Base-by-base conservation (phyloP, 78 protist species). In the Cavenderia fasciculata region DNA sequence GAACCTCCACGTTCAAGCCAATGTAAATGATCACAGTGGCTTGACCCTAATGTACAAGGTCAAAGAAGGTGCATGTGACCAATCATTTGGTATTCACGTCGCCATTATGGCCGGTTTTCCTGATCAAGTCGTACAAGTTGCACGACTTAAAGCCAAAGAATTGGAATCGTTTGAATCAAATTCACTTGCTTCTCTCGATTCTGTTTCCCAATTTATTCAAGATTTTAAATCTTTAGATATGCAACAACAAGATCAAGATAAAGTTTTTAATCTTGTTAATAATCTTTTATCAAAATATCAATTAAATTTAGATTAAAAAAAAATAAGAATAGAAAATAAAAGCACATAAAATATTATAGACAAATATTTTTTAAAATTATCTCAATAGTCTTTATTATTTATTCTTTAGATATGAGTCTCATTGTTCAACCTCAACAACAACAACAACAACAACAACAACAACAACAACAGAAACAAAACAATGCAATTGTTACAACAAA, bases 21-120 rank as follows among this genome's bases (percentile, higher is more conserved):
- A 66, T 76, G 84, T 79, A 2, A 46, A 66, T 0, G 82, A 59
- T 43, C 34, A 65, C 18, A 36, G 71, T 38, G 54, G 38, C 31
- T 47, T 96, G 41, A 86, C 93, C 23, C 33, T 94, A 31, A 82
- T 90, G 18, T 96, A 79, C n/a, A 96, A 93, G 29, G 95, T 97
- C n/a, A 27, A 69, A 29, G 29, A 54, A 14, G 98, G 98, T n/a
- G 82, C 97, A 27, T 96, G 97, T 71, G 96, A 94, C 33, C 97
- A 74, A 78, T 76, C 95, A 70, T 98, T 97, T 44, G 99, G 99
- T 43, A 95, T 97, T 27, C 94, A 97, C 54, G 99, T 97, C 1
- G 99, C 99, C 2, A 63, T 96, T 68, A 12, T 97, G 38, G 97
- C 98, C 11, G 43, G 73, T 38, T 91, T 92, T 61, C 97, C 96